Evolutionary conservation across 352 stramenopile species (phyloP).

Genomic region (Phytophthora fragariaefolia): DNA sequence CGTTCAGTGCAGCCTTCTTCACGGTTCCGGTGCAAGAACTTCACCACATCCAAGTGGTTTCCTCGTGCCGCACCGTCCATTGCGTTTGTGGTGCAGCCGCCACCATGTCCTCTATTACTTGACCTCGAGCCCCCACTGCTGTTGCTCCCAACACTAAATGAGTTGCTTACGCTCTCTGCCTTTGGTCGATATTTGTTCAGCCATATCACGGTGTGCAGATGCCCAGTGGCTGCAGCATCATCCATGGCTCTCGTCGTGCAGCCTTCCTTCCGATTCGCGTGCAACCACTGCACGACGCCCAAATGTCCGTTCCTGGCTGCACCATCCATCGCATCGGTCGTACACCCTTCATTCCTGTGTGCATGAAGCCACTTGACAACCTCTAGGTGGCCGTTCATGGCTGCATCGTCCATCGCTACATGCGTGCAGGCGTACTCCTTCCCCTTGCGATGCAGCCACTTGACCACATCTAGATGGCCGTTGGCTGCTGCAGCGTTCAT

Average conservation of each 20-base stretch:
- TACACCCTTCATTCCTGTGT: conserved; percentile 27
- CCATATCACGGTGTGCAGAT: conserved; percentile 45
- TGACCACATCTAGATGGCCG: conserved; percentile 35
- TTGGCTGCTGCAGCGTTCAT: conserved; percentile 36
- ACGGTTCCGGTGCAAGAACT: conserved; percentile 45
- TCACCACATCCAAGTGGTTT: conserved; percentile 40
- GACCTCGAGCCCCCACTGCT: conserved; percentile 26
- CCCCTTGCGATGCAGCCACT: conserved; percentile 38
- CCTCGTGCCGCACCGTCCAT: conserved; percentile 40
- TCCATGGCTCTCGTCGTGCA: conserved; percentile 50
- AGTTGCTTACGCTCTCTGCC: conserved; percentile 13
- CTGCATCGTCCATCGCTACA: conserved; percentile 50
- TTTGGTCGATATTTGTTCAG: conserved; percentile 35
- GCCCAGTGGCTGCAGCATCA: conserved; percentile 40
- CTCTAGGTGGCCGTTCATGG: conserved; percentile 44
- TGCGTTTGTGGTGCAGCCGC: conserved; percentile 39
- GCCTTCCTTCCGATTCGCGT: conserved; percentile 35
- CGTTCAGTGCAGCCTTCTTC: conserved; percentile 40
- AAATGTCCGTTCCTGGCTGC: conserved; percentile 38
- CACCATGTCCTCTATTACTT: conserved; percentile 7
- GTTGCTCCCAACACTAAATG: conserved; percentile 17
- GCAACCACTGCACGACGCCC: conserved; percentile 37
- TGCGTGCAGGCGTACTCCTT: conserved; percentile 33
- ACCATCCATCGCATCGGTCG: conserved; percentile 38
- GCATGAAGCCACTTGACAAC: conserved; percentile 44